Conservation (phyloP, 2,329 filamentous ascomycete species). For the Verticillium zaregamsianum region DNA sequence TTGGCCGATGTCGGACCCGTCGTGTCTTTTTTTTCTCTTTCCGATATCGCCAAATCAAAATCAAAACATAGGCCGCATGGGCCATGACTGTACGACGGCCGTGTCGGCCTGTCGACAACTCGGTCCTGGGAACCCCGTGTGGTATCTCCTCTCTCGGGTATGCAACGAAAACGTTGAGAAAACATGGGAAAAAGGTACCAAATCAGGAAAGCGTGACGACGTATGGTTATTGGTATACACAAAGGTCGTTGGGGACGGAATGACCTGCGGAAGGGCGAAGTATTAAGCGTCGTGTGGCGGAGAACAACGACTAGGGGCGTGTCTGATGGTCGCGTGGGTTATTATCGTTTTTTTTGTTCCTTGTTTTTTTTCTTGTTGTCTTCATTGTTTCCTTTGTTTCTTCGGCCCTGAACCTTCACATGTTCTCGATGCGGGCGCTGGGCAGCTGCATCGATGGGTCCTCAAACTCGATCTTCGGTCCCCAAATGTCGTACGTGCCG, state of each 20-base stretch:
- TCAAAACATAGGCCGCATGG: conserved; percentile 1
- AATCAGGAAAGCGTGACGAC: conserved; percentile 7
- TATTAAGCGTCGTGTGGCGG: neutral
- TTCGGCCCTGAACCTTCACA: neutral
- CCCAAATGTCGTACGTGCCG: conserved; percentile 49
- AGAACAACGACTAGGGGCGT: neutral
- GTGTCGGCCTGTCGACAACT: conserved; percentile 9
- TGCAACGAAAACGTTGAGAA: conserved; percentile 1
- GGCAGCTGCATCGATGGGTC: conserved; percentile 57
- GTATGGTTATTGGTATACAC: conserved; percentile 8
- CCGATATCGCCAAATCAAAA: neutral
- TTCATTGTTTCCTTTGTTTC: no score
- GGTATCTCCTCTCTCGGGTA: conserved; percentile 22
- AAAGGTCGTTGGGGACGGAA: neutral
- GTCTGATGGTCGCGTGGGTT: neutral
- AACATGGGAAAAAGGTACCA: conserved; percentile 9
- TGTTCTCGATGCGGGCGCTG: conserved; percentile 49
- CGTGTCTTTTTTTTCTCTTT: neutral
- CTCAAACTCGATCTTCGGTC: conserved; percentile 53
- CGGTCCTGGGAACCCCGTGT: conserved; percentile 23
- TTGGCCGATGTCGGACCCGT: neutral
- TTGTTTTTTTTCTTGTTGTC: no score
- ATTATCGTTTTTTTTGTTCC: neutral
- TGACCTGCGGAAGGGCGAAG: neutral
- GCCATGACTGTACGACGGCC: neutral